Base-by-base conservation (phyloP, 2,329 filamentous ascomycete genomes). In the Calonectria multiphialidica region DNA sequence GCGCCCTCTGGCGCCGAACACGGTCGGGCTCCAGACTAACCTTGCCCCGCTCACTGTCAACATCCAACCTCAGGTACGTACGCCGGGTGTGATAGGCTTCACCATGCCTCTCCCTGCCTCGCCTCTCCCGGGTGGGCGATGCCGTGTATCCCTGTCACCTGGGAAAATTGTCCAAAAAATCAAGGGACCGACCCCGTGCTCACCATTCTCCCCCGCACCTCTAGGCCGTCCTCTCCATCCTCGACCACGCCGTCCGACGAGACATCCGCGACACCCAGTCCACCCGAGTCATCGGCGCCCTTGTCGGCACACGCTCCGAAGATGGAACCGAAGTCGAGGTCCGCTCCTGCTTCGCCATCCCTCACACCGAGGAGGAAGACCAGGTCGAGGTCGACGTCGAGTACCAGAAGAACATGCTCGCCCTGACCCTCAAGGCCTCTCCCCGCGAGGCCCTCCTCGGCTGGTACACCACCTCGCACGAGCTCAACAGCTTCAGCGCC, bases 381-480 rank as follows among this genome's bases (percentile, higher is more conserved):
- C 97, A 99, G 87, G 97, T 99, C 81, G 97, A 99, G 87, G 97
- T 99, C 76, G 97, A 99, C 84, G 98, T 99, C 90, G 97, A 99
- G 87, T 99, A 98, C 87, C 97, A 99, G 88, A 98, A 98, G 91
- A 96, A 96, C 86, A 99, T 99, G 97, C 93, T 98, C 71, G 93
- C 94, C 72, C 89, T 99, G 80, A 96, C 98, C 84, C 92, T 98
- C 79, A 96, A 96, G 87, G 96, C 96, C 70, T 94, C 95, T 85
- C 97, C 97, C 63, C 95, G 95, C 86, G 97, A 99, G 86, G 92
- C 95, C 67, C 91, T 99, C 71, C 93, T 99, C 74, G 97, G 97
- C 82, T 99, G 97, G 97, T 99, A 99, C 88, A 98, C 97, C 75
- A 99, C 97, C 62, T 96, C 94, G 82, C 93, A 95, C 84, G 96